Base-by-base conservation (phyloP, 768 basidiomycete species). In the Cystoderma amianthinum region DNA sequence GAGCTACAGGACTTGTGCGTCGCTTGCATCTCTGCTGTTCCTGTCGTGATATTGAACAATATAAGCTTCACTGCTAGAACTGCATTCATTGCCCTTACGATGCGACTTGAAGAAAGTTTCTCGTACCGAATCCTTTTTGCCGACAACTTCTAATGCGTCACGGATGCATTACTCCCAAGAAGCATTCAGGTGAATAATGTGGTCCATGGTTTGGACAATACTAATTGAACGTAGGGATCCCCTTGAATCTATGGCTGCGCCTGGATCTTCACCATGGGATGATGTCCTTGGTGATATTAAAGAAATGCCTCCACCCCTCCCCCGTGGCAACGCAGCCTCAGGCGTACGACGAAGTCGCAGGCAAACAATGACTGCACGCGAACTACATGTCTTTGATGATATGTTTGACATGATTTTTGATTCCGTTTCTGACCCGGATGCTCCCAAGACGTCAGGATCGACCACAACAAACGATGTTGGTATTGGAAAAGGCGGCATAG, bases 361-460 rank as follows among this genome's bases (percentile, higher is more conserved):
- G 19, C 79, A 82, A 47, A 63, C 76, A 15, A 78, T 87, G 72
- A 85, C 84, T 0, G 78, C 77, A 0, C 71, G 72, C 34, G 87
- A 89, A 62, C 68, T 72, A 43, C 69, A 54, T 43, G 76, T 75
- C 3, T 82, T 89, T 48, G 75, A 83, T 51, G 78, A 81, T 21
- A 82, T 88, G 74, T 85, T 88, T 49, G 69, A 78, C 49, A 59
- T 82, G 61, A 77, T 88, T 25, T 85, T 87, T 55, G 65, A 75
- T 36, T 73, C 74, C 15, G 18, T 17, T 16, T 10, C 30, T 10
- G 21, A 33, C 7, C 16, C 41, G 7, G 19, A n/a, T 4, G 20
- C 7, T 15, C 12, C 6, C 13, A 20, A 63, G 17, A 62, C 60
- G 19, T 45, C 48, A 11, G 40, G 33, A 16, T 24, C 30, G 12